Percentiles rank a stretch among this genome's conserved stretches.
Evolutionary conservation across 495 filamentous ascomycete genomes (phyloP).

Genomic region (Pseudevernia furfuracea): DNA sequence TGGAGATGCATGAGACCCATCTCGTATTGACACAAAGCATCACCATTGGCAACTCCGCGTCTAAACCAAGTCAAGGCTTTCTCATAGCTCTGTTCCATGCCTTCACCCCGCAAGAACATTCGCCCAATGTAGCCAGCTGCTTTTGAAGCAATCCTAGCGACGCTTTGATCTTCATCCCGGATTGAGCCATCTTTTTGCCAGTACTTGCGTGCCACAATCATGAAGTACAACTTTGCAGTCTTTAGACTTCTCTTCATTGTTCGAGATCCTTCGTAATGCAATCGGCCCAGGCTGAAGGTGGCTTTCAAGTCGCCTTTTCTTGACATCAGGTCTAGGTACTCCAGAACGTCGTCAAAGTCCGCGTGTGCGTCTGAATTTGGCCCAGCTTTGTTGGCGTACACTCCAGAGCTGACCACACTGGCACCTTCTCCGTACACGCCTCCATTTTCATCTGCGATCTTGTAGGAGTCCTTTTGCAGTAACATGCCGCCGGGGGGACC

Average conservation of each 20-base stretch:
- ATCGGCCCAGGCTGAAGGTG: slow-evolving; percentile 76
- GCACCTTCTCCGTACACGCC: slow-evolving; percentile 94
- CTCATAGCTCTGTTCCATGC: slow-evolving; percentile 68
- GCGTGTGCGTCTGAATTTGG: slow-evolving; percentile 67
- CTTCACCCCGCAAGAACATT: slow-evolving; percentile 91
- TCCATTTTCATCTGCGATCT: slow-evolving; percentile 76
- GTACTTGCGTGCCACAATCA: slow-evolving; percentile 71
- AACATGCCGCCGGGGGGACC: slow-evolving; percentile 84
- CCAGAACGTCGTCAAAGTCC: slow-evolving; percentile 84
- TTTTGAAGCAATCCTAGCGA: slow-evolving; percentile 81
- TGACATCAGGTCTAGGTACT: slow-evolving; percentile 90
- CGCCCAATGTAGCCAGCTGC: slow-evolving; percentile 84
- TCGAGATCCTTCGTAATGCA: slow-evolving; percentile 84
- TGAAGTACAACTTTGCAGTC: slow-evolving; percentile 75
- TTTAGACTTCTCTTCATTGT: slow-evolving; percentile 64
- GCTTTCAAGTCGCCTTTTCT: slow-evolving; percentile 89
- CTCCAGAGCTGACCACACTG: slow-evolving; percentile 82
- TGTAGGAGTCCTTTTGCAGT: slow-evolving; percentile 65
- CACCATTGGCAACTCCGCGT: slow-evolving; percentile 68
- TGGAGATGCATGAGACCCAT: slow-evolving; percentile 81
- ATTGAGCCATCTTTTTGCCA: slow-evolving; percentile 73
- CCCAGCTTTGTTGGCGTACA: slow-evolving; percentile 64
- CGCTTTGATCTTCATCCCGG: slow-evolving; percentile 42
- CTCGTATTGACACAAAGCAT: slow-evolving; percentile 78
- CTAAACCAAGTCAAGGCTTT: slow-evolving; percentile 80